A percentile compares a stretch with the other conserved stretches of the same genome.
phyloP scores from a whole-genome alignment of 1,284 basidiomycete species.

The Trichosporon sp. region DNA sequence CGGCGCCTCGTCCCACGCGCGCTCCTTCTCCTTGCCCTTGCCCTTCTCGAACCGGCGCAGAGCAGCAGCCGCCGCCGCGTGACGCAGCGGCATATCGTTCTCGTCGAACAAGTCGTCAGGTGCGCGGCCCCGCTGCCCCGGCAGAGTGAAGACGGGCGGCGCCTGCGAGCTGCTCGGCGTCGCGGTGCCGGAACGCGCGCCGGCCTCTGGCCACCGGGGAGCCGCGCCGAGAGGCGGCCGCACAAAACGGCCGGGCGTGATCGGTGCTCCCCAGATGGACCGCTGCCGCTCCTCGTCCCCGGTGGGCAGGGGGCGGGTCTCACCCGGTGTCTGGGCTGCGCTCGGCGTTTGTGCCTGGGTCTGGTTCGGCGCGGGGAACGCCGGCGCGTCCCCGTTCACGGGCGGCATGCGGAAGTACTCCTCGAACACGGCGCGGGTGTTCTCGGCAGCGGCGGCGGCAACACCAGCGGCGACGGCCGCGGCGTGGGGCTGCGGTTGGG shows the following conservation, averaged over 20 bases:
- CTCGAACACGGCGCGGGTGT: conserved; percentile 29
- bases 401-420: conserved; percentile 38
- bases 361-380: conserved; percentile 8
- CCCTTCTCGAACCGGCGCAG: conserved; percentile 10
- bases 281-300: conserved; percentile 28
- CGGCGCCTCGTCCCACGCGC: conserved; percentile 10
- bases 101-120: conserved; percentile 8
- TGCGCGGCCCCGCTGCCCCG: background rate
- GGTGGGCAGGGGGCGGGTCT: conserved; percentile 1
- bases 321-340: background rate
- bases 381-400: conserved; percentile 25
- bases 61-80: conserved; percentile 14
- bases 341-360: conserved; percentile 7
- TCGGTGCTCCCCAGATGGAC: conserved; percentile 44
- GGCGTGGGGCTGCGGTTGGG: conserved; percentile 46
- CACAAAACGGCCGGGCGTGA: conserved; percentile 39
- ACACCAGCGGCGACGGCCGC: conserved; percentile 56
- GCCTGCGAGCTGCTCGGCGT: conserved; percentile 42
- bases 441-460: conserved; percentile 49
- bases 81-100: conserved; percentile 14
- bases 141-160: conserved; percentile 31
- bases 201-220: conserved; percentile 14
- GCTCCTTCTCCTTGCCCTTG: background rate
- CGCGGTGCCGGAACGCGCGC: conserved; percentile 24
- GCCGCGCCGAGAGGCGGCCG: conserved; percentile 35